phyloP scores from a whole-genome alignment of 2,329 filamentous ascomycete genomes.

The Lizonia empirigonia region DNA sequence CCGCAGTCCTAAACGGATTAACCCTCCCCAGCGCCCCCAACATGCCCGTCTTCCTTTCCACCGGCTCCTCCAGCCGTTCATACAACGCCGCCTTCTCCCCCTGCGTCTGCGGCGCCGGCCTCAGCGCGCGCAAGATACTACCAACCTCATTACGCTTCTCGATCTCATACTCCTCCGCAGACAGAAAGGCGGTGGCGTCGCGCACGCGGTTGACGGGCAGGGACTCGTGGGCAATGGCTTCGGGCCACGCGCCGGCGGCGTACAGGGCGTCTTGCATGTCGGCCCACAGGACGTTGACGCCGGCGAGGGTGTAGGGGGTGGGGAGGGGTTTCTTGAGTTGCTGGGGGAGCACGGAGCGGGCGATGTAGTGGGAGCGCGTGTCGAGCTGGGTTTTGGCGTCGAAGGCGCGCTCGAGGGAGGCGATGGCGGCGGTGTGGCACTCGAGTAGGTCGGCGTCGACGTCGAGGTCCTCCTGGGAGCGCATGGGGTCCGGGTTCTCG shows the following conservation, averaged over 20 bases:
- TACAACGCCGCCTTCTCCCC: constrained; percentile 5
- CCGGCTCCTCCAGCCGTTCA: background rate
- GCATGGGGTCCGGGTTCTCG: constrained; percentile 22
- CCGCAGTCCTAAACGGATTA: constrained; percentile 29
- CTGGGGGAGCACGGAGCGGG: constrained; percentile 32
- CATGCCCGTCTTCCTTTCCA: constrained; percentile 21
- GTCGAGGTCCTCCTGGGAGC: constrained; percentile 16
- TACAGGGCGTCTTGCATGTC: constrained; percentile 43
- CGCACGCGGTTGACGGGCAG: constrained; percentile 23
- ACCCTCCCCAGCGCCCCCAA: constrained; percentile 13
- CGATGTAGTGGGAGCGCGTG: constrained; percentile 27
- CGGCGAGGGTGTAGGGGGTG: constrained; percentile 33
- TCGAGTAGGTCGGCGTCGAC: constrained; percentile 20
- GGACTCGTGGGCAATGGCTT: constrained; percentile 28
- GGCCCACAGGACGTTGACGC: constrained; percentile 41
- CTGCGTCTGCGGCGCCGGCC: constrained; percentile 8
- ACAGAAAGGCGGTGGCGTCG: constrained; percentile 20
- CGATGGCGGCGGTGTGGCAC: constrained; percentile 21
- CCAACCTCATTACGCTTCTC: constrained; percentile 27
- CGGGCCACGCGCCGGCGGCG: constrained; percentile 29
- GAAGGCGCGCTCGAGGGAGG: constrained; percentile 31
- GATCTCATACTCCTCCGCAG: constrained; percentile 27
- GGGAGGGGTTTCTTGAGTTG: constrained; percentile 24
- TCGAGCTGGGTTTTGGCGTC: constrained; percentile 25
- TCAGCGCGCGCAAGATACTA: constrained; percentile 19